Evolutionary conservation across 208 protist genomes (phyloP), one percentile per base, ranked within the genome.

Genomic region (Leishmania guyanensis): DNA sequence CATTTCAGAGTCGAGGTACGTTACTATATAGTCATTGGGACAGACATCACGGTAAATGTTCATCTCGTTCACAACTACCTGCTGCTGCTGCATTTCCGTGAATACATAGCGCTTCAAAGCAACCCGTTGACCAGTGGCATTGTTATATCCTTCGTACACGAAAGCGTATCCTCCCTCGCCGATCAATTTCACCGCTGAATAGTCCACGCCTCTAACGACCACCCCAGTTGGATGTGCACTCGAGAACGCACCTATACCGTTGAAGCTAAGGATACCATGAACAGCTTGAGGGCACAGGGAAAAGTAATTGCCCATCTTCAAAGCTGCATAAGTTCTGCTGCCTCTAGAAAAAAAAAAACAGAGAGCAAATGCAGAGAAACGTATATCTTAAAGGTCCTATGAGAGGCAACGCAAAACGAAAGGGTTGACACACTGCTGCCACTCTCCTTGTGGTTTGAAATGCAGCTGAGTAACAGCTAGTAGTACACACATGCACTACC

Each of bases 151-250:
- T 58, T 90, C 83, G 78, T 94, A 94, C 12, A 94, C 86, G 82
- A 92, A 92, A 20, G 91, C 78, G 69, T 86, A 90, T 2, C 81
- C 91, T 33, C 91, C 91, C 68, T 94, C 91, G 9, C 86, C 89
- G 66, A 94, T 78, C 10, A 92, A 62, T 46, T 83, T 84, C 51
- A 88, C 74, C n/a, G 86, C 78, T 1, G 78, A 88, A 70, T 92
- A 94, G 46, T 91, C 82, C 53, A 86, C 76, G 6, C 86, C 88
- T n/a, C 88, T 89, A 58, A 94, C 81, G n/a, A 72, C 60, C 62
- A 90, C 85, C 17, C 81, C 84, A 20, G 77, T 69, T 26, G 86
- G 68, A 46, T 84, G 84, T 36, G 58, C 75, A 22, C 73, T 83
- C 1, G 76, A 77, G 29, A 14, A 29, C 4, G 20, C 16, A 3